A percentile compares a stretch with the other conserved stretches of the same genome.
These are phyloP conservation scores for Neolentinus lepideus DNA, from an alignment of 1,284 basidiomycete species.

Conservation along the genomic window DNA sequence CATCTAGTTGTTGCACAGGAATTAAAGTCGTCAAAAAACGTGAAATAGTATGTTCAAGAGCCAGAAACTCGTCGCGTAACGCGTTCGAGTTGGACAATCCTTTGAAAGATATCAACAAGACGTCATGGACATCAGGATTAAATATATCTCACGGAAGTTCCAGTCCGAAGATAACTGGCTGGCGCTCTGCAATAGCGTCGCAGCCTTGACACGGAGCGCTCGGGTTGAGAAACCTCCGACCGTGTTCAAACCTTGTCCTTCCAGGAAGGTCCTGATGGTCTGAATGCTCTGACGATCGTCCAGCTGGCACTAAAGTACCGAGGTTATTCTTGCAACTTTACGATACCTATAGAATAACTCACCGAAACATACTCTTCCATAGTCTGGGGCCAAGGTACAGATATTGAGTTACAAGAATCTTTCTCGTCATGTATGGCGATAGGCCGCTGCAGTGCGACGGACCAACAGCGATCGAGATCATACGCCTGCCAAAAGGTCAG, in stretches of 20 bases:
- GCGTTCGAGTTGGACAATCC: slow-evolving; percentile 38
- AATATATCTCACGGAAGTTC: slow-evolving; percentile 43
- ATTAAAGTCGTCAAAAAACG: slow-evolving; percentile 57
- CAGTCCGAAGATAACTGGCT: slow-evolving; percentile 51
- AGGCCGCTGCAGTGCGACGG: slow-evolving; percentile 30
- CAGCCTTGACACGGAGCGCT: slow-evolving; percentile 65
- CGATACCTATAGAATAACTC: slow-evolving; percentile 14
- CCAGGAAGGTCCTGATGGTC: slow-evolving; percentile 55
- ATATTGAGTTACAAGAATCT: slow-evolving; percentile 27
- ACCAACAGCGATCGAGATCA: slow-evolving; percentile 34
- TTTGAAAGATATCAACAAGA: slow-evolving; percentile 4
- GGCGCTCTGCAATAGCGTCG: slow-evolving; percentile 65
- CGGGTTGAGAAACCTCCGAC: slow-evolving; percentile 50
- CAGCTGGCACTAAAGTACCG: slow-evolving; percentile 43
- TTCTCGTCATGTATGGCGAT: slow-evolving; percentile 31
- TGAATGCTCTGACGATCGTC: slow-evolving; percentile 41
- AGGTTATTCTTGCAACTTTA: not conserved
- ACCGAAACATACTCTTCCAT: slow-evolving; percentile 28
- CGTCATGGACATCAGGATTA: slow-evolving; percentile 11
- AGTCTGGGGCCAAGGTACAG: slow-evolving; percentile 33
- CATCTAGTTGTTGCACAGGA: slow-evolving; percentile 56
- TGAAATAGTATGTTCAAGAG: slow-evolving; percentile 53
- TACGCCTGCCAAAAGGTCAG: slow-evolving; percentile 37
- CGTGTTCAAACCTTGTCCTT: slow-evolving; percentile 41
- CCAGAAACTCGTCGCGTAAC: slow-evolving; percentile 34